A percentile compares a stretch with the other conserved stretches of the same genome.
phyloP scores from a whole-genome alignment of 2,329 filamentous ascomycete genomes.

The Ophiosphaerella narmari region DNA sequence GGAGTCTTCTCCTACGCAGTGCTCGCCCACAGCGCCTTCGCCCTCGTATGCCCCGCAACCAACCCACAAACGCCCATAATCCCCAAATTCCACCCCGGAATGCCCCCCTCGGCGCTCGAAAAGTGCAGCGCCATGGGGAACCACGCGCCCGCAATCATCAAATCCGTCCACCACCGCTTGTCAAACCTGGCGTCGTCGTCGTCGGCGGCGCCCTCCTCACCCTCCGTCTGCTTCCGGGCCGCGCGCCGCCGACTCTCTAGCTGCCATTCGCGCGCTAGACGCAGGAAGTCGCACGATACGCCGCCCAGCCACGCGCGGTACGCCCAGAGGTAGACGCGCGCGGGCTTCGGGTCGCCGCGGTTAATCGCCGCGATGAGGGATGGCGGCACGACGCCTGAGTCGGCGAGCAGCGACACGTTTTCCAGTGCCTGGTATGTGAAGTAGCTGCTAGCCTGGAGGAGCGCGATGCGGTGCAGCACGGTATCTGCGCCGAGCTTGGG shows the following conservation, averaged over 20 bases:
- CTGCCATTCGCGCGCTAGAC: constrained; percentile 50
- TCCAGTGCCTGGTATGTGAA: constrained; percentile 51
- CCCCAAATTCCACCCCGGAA: constrained; percentile 52
- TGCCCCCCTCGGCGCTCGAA: constrained; percentile 41
- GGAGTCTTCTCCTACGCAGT: constrained; percentile 16
- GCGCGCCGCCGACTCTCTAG: constrained; percentile 43
- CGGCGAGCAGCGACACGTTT: constrained; percentile 50
- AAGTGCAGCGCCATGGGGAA: constrained; percentile 52
- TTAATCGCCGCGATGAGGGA: constrained; percentile 44
- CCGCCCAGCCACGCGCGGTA: constrained; percentile 52
- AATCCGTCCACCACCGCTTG: constrained; percentile 50
- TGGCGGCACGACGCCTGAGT: constrained; percentile 46
- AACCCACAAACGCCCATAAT: constrained; percentile 50
- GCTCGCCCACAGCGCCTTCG: constrained; percentile 31
- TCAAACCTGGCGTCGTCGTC: constrained; percentile 45
- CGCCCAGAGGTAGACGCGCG: constrained; percentile 46
- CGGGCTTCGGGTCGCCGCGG: constrained; percentile 40
- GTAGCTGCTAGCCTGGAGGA: constrained; percentile 50
- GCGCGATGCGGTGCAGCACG: constrained; percentile 49
- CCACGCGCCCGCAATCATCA: constrained; percentile 50
- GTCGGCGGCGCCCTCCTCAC: constrained; percentile 36
- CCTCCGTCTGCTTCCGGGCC: constrained; percentile 32
- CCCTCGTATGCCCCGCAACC: constrained; percentile 44
- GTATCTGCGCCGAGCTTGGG: constrained; percentile 49
- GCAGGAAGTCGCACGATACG: constrained; percentile 51